Conservation (phyloP, 257 asterid species). For the Solanum microdontum region DNA sequence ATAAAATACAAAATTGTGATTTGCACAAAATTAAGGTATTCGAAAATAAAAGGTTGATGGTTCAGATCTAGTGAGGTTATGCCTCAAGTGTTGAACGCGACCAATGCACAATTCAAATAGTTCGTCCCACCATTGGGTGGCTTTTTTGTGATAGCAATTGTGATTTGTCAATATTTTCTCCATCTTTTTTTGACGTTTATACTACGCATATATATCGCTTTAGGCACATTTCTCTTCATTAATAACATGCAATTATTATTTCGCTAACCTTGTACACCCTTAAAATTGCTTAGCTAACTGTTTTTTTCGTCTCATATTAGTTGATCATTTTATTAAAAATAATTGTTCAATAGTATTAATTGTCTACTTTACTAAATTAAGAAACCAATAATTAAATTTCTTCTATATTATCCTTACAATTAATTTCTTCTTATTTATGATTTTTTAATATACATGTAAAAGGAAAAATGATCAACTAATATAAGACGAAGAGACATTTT, state of each 20-base stretch:
- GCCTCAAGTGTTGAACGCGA: too few species aligned
- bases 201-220: not conserved
- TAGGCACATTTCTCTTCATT: not conserved
- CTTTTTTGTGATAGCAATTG: too few species aligned
- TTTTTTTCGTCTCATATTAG: not conserved
- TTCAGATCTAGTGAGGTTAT: not conserved
- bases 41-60: not conserved
- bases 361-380: not conserved
- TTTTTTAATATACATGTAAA: too few species aligned
- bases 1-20: too few species aligned
- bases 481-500: not conserved
- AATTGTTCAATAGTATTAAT: too few species aligned
- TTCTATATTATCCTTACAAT: too few species aligned
- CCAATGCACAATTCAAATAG: too few species aligned
- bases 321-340: too few species aligned
- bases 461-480: not conserved
- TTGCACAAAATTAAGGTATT: not conserved
- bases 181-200: too few species aligned
- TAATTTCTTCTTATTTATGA: too few species aligned
- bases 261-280: not conserved
- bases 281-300: not conserved
- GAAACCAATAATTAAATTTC: not conserved
- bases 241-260: not conserved
- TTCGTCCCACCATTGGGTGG: too few species aligned
- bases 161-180: too few species aligned